Percentiles rank a stretch among this genome's conserved stretches.
phyloP scores from a whole-genome alignment of 1,284 basidiomycete species.

The Neotropicomus parvogracilis region DNA sequence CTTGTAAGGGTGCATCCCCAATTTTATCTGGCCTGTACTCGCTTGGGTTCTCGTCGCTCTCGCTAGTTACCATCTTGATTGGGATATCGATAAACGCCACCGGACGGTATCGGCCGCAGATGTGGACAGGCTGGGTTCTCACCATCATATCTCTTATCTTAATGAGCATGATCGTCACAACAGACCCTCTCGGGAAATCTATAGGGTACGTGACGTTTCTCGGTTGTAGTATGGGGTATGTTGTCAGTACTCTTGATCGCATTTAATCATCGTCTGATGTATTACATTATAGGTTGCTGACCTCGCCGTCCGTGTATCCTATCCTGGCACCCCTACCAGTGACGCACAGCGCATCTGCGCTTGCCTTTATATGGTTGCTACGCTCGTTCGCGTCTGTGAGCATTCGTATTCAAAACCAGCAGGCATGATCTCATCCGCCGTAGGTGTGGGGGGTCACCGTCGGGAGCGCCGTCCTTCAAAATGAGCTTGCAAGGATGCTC shows the following conservation, averaged over 20 bases:
- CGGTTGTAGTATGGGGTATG: slow-evolving; percentile 10
- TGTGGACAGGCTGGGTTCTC: slow-evolving; percentile 8
- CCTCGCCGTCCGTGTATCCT: slow-evolving; percentile 15
- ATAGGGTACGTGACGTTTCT: neutral
- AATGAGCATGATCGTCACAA: slow-evolving; percentile 2
- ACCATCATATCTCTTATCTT: neutral
- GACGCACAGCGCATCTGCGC: slow-evolving; percentile 30
- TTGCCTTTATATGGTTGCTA: slow-evolving; percentile 34
- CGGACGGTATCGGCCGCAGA: slow-evolving; percentile 10
- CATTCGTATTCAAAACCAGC: neutral
- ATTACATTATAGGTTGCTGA: neutral
- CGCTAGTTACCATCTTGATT: neutral
- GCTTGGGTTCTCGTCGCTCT: slow-evolving; percentile 2
- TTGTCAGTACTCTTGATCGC: neutral
- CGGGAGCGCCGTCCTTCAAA: neutral
- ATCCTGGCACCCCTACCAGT: slow-evolving; percentile 37
- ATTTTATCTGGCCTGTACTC: slow-evolving; percentile 8
- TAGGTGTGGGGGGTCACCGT: slow-evolving; percentile 2
- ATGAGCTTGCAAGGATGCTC: slow-evolving; percentile 22
- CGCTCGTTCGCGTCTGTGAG: slow-evolving; percentile 27
- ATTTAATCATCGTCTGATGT: neutral
- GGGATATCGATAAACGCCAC: slow-evolving; percentile 9
- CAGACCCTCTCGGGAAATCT: neutral
- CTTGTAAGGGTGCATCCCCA: slow-evolving; percentile 13
- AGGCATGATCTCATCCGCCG: neutral